A percentile compares a stretch with the other conserved stretches of the same genome.
phyloP scores from a whole-genome alignment of 495 filamentous ascomycete species.

The Penicilliopsis zonata region DNA sequence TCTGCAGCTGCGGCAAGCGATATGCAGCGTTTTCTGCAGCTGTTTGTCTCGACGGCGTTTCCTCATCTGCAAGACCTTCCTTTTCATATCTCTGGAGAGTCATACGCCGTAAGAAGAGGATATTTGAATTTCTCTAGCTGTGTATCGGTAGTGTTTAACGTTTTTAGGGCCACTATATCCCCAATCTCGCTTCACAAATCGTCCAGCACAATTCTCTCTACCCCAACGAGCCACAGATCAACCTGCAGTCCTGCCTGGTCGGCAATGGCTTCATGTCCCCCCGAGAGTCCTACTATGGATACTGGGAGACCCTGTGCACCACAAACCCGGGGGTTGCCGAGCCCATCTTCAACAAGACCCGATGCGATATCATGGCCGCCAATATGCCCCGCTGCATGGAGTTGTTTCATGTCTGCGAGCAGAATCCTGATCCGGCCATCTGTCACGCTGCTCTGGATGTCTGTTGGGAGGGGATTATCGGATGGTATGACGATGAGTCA shows the following conservation, averaged over 20 bases:
- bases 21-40: conserved; percentile 29
- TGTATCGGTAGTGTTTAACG: conserved; percentile 2
- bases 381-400: conserved; percentile 31
- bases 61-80: too few relatives aligned
- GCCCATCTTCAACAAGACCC: conserved; percentile 30
- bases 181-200: conserved; percentile 21
- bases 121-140: neutral
- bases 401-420: conserved; percentile 15
- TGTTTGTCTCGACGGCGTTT: conserved; percentile 28
- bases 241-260: conserved; percentile 23
- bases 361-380: conserved; percentile 30
- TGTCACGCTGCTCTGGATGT: conserved; percentile 15
- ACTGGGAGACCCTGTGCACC: conserved; percentile 34
- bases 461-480: conserved; percentile 19
- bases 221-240: conserved; percentile 14
- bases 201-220: conserved; percentile 21
- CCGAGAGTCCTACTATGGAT: conserved; percentile 20
- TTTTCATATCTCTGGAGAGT: too few relatives aligned
- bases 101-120: too few relatives aligned
- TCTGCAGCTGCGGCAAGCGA: conserved; percentile 19
- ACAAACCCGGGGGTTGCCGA: conserved; percentile 25
- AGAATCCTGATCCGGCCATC: conserved; percentile 15
- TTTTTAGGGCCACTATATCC: conserved; percentile 24
- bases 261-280: conserved; percentile 28
- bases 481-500: conserved; percentile 23